phyloP scores from a whole-genome alignment of 2,329 filamentous ascomycete genomes.

The Neopestalotiopsis rosae region DNA sequence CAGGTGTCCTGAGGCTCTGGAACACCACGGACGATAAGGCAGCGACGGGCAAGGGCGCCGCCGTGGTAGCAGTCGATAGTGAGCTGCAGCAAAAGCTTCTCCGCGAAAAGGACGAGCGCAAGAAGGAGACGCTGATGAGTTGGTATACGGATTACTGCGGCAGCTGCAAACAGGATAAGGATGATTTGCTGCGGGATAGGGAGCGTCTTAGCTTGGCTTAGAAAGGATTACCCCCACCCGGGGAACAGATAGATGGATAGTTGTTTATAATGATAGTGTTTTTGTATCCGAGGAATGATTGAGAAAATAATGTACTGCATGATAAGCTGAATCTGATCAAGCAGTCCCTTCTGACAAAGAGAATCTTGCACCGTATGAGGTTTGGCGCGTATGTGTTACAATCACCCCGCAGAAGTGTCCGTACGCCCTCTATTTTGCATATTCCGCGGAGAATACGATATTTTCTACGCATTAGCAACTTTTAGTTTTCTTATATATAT shows the following conservation, averaged over 20 bases:
- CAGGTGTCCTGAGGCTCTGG: slow-evolving; percentile 46
- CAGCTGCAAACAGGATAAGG: slow-evolving; percentile 57
- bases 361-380: no score
- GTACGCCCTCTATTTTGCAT: no score
- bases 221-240: neutral
- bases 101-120: slow-evolving; percentile 30
- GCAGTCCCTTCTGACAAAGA: no score
- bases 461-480: no score
- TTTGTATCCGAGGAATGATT: neutral
- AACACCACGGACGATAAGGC: slow-evolving; percentile 22
- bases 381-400: no score
- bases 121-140: slow-evolving; percentile 40
- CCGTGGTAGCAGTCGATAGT: slow-evolving; percentile 23
- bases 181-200: slow-evolving; percentile 31
- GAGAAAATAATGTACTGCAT: no score
- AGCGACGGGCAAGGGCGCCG: slow-evolving; percentile 1
- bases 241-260: neutral
- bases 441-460: no score
- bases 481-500: no score
- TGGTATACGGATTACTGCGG: slow-evolving; percentile 63
- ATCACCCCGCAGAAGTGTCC: no score
- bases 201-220: slow-evolving; percentile 27
- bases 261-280: slow-evolving; percentile 11
- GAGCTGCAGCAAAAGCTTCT: slow-evolving; percentile 38
- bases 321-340: no score